Base-by-base conservation (phyloP, 2,329 filamentous ascomycete species). In the Cercospora sp. region DNA sequence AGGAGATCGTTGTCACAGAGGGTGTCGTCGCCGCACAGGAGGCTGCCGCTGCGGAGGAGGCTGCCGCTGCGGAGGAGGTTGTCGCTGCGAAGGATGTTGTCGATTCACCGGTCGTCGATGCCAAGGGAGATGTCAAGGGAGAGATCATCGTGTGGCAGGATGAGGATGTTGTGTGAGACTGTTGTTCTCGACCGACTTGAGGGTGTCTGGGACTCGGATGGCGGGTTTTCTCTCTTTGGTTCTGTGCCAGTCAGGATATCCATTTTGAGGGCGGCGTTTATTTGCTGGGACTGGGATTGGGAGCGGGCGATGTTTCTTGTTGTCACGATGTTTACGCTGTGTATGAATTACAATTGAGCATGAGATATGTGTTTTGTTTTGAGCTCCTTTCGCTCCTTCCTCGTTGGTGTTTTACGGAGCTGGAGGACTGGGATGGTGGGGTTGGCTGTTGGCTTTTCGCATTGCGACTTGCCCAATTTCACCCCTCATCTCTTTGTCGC, bases 61-160 rank as follows among this genome's bases (percentile, higher is more conserved):
- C n/a, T n/a, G 20, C 20, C 20, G 20, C 20, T 20, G 20, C 20
- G 20, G 20, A 68, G 26, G 63, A 55, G 8, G 48, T 48, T 26
- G 30, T 65, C 31, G 42, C 20, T 18, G 42, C 16, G 23, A 51
- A 59, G 16, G 28, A 48, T 6, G 58, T 70, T 40, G 68, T n/a
- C 0, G 66, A 53, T 13, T 1, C 28, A 9, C 48, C 48, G 1
- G 23, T 53, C 5, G 48, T 53, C 1, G 23, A 53, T 28, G 23
- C 13, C 5, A 28, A 53, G 20, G 48, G 48, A 13, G 69, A 71
- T 20, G 68, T 69, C 26, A 71, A 73, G 55, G 71, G 64, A 23
- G 74, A 74, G 23, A 74, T 78, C 36, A 59, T 74, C 40, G 68
- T 78, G 30, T 77, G 72, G 70, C 73, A 78, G 59, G 75, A 78